Evolutionary conservation across 441 rosid genomes (phyloP), one percentile per base, ranked within the genome.

Genomic region (Populus hybrid): DNA sequence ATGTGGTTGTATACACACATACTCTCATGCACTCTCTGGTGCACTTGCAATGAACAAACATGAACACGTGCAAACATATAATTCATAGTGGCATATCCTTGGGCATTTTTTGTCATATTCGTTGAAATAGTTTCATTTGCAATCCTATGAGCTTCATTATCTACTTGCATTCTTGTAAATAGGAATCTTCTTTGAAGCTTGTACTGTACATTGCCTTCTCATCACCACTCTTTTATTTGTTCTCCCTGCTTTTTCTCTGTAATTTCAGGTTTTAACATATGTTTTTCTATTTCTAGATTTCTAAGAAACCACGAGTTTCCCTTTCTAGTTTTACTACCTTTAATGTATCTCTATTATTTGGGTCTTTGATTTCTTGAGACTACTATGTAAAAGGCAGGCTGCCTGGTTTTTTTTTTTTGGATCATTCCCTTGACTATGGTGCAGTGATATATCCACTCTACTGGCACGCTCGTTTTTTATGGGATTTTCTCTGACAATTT

Each of bases 401-500:
- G 64, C 69, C 20, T 73, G 67, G 34, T 42, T 76, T 67, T 28
- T 46, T 54, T 54, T 50, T 2, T 9, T 28, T 70, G 70, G 57
- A 64, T 34, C 36, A 63, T 67, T 57, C 59, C 86, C 87, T 85
- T 89, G 77, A 89, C 89, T 70, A 35, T 35, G 72, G 40, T 50
- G 16, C 80, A 90, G 98, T 36, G 91, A 88, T 84, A 75, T 96
- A 84, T 92, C 94, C 6, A 81, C 81, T 82, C 79, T 94, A 84
- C 87, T 94, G 66, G 97, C 99, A 76, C 94, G 85, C 32, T 91
- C 98, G 7, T 94, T 93, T 80, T 96, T 96, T 82, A 82, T 90
- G 87, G 92, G 89, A 66, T 92, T 91, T 84, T 91, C 92, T 26
- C 34, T 94, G 75, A 87, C 92, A 36, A 79, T 89, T 79, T 82